These are phyloP conservation scores for Coniferiporia sulphurascens DNA, from an alignment of 1,284 basidiomycete species.

Conservation along the genomic window DNA sequence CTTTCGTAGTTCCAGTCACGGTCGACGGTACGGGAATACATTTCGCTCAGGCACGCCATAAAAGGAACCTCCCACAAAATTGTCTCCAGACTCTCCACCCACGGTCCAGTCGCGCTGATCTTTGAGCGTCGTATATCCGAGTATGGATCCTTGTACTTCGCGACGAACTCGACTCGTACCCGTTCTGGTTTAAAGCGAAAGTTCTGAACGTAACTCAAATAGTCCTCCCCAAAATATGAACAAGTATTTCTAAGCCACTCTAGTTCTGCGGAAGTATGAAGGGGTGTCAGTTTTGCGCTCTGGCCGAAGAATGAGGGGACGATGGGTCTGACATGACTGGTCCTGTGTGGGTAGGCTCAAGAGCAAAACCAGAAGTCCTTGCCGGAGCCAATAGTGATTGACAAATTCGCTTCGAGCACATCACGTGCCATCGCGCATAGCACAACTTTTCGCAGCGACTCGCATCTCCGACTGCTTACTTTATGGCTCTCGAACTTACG, in stretches of 20 bases:
- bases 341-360: neutral
- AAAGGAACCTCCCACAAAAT: conserved; percentile 97
- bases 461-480: too few relatives aligned
- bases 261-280: conserved; percentile 51
- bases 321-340: conserved; percentile 1
- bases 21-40: conserved; percentile 65
- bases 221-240: conserved; percentile 70
- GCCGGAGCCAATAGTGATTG: too few relatives aligned
- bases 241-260: conserved; percentile 67
- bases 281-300: neutral
- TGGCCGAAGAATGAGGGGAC: neutral
- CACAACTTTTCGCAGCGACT: too few relatives aligned
- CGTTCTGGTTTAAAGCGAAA: conserved; percentile 83
- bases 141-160: conserved; percentile 37
- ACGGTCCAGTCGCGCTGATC: conserved; percentile 72
- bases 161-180: conserved; percentile 66
- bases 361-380: too few relatives aligned
- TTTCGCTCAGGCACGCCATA: conserved; percentile 84
- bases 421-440: too few relatives aligned
- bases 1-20: conserved; percentile 82
- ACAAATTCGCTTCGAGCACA: too few relatives aligned
- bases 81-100: conserved; percentile 86
- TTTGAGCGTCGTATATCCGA: conserved; percentile 63
- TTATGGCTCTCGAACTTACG: too few relatives aligned
- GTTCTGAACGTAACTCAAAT: conserved; percentile 71